Conservation (phyloP, 371 early-diverging fungal genomes). For the Synchytrium microbalum region DNA sequence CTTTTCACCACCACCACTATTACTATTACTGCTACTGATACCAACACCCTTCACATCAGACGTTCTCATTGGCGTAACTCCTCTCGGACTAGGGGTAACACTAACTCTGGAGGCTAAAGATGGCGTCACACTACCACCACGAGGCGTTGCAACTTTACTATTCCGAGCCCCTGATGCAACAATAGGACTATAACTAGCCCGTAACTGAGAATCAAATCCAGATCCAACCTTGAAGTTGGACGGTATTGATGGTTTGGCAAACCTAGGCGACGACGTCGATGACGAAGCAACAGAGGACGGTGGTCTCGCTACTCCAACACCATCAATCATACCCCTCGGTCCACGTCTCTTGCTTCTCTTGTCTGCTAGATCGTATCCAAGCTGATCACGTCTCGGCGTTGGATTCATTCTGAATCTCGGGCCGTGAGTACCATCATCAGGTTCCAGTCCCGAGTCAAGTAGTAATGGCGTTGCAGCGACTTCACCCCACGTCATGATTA, state of each 20-base stretch:
- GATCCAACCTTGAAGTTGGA: slow-evolving; percentile 9
- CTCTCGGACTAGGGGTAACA: neutral
- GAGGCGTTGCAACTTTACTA: too few species aligned
- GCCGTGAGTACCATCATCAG: slow-evolving; percentile 10
- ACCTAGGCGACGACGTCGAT: neutral
- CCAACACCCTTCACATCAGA: too few species aligned
- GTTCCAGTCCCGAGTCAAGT: slow-evolving; percentile 20
- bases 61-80: too few species aligned
- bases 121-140: neutral
- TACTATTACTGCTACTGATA: too few species aligned
- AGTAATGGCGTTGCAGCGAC: slow-evolving; percentile 36
- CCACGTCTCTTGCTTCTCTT: slow-evolving; percentile 53
- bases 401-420: slow-evolving; percentile 56
- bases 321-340: slow-evolving; percentile 10
- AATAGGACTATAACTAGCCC: slow-evolving; percentile 16
- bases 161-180: neutral
- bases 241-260: slow-evolving; percentile 1
- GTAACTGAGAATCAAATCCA: slow-evolving; percentile 19
- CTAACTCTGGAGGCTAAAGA: neutral
- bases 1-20: too few species aligned
- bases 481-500: slow-evolving; percentile 73
- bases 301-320: slow-evolving; percentile 6
- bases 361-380: slow-evolving; percentile 57
- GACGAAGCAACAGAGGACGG: slow-evolving; percentile 4
- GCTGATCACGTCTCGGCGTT: slow-evolving; percentile 53